Conservation (phyloP, 495 filamentous ascomycete genomes). For the Geopyxis carbonaria region DNA sequence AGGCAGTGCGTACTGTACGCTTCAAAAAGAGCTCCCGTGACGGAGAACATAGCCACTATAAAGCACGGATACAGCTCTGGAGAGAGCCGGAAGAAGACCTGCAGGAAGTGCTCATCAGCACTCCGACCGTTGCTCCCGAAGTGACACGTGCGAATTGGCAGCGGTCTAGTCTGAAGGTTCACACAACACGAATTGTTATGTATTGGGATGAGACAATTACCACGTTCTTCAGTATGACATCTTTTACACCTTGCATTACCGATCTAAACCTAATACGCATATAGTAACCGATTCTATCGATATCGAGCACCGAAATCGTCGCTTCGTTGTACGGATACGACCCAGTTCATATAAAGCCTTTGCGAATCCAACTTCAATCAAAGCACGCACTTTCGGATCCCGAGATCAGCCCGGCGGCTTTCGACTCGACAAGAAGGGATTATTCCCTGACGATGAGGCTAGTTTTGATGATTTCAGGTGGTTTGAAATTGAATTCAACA, state of each 20-base stretch:
- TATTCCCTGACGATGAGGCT: slow-evolving; percentile 13
- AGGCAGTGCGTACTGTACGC: slow-evolving; percentile 11
- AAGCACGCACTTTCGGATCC: slow-evolving; percentile 12
- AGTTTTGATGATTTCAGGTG: slow-evolving; percentile 18
- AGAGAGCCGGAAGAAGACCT: slow-evolving; percentile 7
- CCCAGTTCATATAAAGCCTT: slow-evolving; percentile 12
- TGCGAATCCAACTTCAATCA: slow-evolving; percentile 6
- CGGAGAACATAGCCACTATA: slow-evolving; percentile 14
- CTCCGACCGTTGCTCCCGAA: not conserved
- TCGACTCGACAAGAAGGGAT: slow-evolving; percentile 13
- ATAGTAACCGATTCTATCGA: slow-evolving; percentile 20
- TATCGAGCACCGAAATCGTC: slow-evolving; percentile 7
- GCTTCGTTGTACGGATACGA: slow-evolving; percentile 7
- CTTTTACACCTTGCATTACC: not conserved
- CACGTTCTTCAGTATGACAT: slow-evolving; percentile 6
- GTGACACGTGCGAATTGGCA: not conserved
- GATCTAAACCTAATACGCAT: not conserved
- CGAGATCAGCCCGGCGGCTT: slow-evolving; percentile 10
- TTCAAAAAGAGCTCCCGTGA: slow-evolving; percentile 10
- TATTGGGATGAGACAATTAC: slow-evolving; percentile 9
- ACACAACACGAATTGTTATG: slow-evolving; percentile 16
- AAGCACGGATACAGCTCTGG: slow-evolving; percentile 19
- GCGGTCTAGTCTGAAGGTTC: slow-evolving; percentile 8
- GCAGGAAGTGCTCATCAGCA: not conserved
- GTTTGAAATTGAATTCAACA: slow-evolving; percentile 19